Conservation (phyloP, 257 asterid genomes). For the Scutellaria galericulata region DNA sequence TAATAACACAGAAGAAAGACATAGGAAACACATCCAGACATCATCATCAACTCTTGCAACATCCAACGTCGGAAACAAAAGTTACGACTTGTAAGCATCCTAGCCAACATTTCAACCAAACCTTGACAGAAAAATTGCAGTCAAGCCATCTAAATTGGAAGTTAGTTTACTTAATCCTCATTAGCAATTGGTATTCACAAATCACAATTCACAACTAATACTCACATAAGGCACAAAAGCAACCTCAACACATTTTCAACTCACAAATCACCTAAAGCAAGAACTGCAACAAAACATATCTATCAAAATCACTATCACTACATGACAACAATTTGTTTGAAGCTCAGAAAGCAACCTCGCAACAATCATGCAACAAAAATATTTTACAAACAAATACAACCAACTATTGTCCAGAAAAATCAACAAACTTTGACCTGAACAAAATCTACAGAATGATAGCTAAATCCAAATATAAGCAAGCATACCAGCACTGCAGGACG, state of each 20-base stretch:
- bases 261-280: not conserved
- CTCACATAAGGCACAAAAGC: not conserved
- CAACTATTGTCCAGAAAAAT: not conserved
- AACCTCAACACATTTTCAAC: not conserved
- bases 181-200: not conserved
- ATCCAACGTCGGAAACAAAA: not conserved
- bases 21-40: not conserved
- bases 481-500: conserved; percentile 63
- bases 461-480: not conserved
- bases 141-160: not conserved
- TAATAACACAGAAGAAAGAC: not conserved
- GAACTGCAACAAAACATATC: not conserved
- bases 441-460: not conserved
- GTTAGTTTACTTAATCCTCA: not conserved
- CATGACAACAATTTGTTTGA: not conserved
- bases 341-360: not conserved
- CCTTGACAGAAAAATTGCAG: not conserved
- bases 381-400: not conserved
- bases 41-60: not conserved
- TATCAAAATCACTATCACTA: not conserved
- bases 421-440: not conserved
- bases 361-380: not conserved
- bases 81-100: not conserved
- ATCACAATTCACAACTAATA: not conserved
- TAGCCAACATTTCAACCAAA: not conserved